phyloP scores from a whole-genome alignment of 2,329 filamentous ascomycete species.

The Cladosporium sp. region DNA sequence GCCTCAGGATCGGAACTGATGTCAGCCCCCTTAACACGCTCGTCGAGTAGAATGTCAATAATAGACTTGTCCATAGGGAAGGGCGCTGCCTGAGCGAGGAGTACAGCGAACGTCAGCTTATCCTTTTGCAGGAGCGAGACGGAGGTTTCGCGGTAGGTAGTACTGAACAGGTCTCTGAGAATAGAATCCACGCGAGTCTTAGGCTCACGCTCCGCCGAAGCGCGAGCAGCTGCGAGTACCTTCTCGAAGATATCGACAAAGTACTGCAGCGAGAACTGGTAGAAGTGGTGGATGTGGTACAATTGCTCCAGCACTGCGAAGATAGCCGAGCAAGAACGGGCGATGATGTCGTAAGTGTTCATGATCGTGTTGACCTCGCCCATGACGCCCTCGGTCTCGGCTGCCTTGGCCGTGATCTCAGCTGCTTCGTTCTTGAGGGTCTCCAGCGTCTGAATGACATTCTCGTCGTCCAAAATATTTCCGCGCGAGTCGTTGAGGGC shows the following conservation, averaged over 20 bases:
- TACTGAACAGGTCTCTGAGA: slow-evolving; percentile 85
- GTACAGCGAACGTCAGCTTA: slow-evolving; percentile 88
- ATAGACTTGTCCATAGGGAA: slow-evolving; percentile 91
- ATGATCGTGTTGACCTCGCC: slow-evolving; percentile 96
- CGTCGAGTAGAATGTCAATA: slow-evolving; percentile 83
- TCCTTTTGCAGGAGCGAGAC: slow-evolving; percentile 91
- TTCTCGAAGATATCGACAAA: slow-evolving; percentile 97
- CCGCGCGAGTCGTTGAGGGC: slow-evolving; percentile 96
- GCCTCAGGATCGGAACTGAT: slow-evolving; percentile 67
- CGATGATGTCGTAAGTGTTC: slow-evolving; percentile 88
- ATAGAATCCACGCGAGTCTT: slow-evolving; percentile 84
- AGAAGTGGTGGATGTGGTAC: slow-evolving; percentile 98
- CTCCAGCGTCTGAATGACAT: slow-evolving; percentile 96
- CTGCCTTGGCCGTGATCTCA: slow-evolving; percentile 94
- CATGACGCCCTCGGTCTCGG: slow-evolving; percentile 97
- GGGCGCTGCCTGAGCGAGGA: slow-evolving; percentile 92
- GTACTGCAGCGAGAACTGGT: slow-evolving; percentile 98
- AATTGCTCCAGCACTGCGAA: slow-evolving; percentile 96
- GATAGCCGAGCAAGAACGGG: slow-evolving; percentile 91
- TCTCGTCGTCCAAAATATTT: slow-evolving; percentile 97
- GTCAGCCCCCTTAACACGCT: slow-evolving; percentile 72
- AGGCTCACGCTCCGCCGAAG: slow-evolving; percentile 58
- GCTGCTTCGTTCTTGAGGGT: slow-evolving; percentile 96
- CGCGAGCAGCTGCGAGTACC: slow-evolving; percentile 79
- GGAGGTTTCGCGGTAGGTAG: slow-evolving; percentile 90